Percentiles rank a stretch among this genome's conserved stretches.
Conservation (phyloP, 495 filamentous ascomycete species). For the Lineolata rhizophorae region DNA sequence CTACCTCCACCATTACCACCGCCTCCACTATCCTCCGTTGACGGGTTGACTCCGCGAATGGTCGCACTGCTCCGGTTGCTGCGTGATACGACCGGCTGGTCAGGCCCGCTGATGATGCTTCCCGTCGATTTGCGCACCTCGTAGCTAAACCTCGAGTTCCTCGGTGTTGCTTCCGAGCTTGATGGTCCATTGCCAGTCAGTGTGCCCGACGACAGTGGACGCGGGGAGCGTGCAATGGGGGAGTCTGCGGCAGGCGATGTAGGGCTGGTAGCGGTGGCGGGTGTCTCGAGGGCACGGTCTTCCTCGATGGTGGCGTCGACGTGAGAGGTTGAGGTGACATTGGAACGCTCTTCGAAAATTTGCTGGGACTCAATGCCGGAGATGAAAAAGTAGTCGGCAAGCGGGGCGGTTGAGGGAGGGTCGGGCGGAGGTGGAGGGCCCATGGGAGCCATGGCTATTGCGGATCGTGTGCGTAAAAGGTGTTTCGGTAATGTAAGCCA, state of each 20-base stretch:
- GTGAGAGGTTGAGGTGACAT: slow-evolving; percentile 23
- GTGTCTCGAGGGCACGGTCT: slow-evolving; percentile 28
- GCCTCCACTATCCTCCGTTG: no score
- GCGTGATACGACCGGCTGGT: slow-evolving; percentile 26
- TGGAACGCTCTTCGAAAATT: slow-evolving; percentile 28
- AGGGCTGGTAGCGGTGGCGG: no score
- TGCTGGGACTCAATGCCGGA: slow-evolving; percentile 62
- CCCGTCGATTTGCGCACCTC: slow-evolving; percentile 42
- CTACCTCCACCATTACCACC: no score
- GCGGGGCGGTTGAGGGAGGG: slow-evolving; percentile 39
- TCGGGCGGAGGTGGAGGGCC: slow-evolving; percentile 8
- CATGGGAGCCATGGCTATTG: slow-evolving; percentile 16
- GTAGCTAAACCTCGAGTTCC: slow-evolving; percentile 26
- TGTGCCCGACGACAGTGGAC: no score
- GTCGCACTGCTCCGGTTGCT: slow-evolving; percentile 72
- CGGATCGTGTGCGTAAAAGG: slow-evolving; percentile 1
- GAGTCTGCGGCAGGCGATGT: no score
- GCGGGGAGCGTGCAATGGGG: no score
- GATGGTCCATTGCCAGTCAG: slow-evolving; percentile 29
- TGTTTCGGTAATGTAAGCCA: slow-evolving; percentile 4
- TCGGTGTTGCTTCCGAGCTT: slow-evolving; percentile 18
- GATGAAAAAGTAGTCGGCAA: slow-evolving; percentile 99
- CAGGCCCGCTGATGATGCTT: slow-evolving; percentile 34
- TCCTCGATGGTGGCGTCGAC: slow-evolving; percentile 67
- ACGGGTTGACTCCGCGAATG: slow-evolving; percentile 64